These are phyloP conservation scores for Acacia pycnantha DNA, from an alignment of 331 rosid genomes.

Conservation along the genomic window DNA sequence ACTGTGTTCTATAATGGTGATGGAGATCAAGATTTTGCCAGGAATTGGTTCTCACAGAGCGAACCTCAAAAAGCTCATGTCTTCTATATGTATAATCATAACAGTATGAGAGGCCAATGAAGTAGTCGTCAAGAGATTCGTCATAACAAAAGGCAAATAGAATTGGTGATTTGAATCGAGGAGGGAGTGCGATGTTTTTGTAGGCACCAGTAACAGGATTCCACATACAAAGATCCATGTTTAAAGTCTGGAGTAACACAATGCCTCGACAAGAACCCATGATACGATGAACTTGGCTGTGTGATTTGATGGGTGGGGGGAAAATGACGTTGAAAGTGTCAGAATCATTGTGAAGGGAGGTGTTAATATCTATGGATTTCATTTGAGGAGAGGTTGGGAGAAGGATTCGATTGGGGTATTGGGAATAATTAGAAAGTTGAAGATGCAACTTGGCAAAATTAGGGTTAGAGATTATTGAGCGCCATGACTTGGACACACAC, in stretches of 20 bases:
- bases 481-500: conserved; percentile 8
- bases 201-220: neutral
- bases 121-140: conserved; percentile 4
- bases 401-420: neutral
- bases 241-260: neutral
- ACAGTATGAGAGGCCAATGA: neutral
- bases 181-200: neutral
- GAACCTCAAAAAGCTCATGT: neutral
- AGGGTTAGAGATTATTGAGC: neutral
- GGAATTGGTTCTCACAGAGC: conserved; percentile 7
- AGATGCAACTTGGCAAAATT: neutral
- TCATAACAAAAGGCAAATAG: neutral
- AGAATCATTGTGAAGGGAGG: too few species aligned
- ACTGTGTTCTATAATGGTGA: fast-evolving
- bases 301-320: neutral
- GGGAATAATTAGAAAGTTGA: neutral
- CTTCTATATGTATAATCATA: fast-evolving
- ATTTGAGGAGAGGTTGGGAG: neutral
- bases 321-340: too few species aligned
- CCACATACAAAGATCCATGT: neutral
- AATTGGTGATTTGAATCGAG: too few species aligned
- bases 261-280: neutral
- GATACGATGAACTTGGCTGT: neutral
- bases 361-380: too few species aligned
- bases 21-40: neutral